Percentiles rank a stretch among this genome's conserved stretches.
Conservation (phyloP, 139 green algal species). For the Desmodesmus armatus region DNA sequence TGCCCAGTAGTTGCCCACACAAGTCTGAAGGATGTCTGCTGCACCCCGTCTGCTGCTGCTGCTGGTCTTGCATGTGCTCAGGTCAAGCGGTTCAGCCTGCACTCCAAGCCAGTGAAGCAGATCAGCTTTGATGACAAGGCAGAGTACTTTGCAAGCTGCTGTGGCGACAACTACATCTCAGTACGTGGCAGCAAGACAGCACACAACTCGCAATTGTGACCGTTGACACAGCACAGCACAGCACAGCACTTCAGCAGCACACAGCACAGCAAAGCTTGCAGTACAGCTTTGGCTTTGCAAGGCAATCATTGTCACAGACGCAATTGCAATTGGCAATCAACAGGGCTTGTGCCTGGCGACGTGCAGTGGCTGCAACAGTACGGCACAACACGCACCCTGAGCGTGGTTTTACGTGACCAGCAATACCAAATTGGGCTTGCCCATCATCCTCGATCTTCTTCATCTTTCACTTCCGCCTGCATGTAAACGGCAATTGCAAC, state of each 20-base stretch:
- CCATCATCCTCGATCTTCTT: no score
- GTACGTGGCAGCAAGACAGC: conserved; percentile 55
- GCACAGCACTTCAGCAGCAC: conserved; percentile 3
- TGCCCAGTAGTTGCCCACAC: background rate
- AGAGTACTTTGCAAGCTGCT: conserved; percentile 87
- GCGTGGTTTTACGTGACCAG: no score
- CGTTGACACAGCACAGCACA: background rate
- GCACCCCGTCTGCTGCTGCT: background rate
- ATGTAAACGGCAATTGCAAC: no score
- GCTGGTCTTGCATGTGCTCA: no score
- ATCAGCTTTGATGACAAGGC: conserved; percentile 83
- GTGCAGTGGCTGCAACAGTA: no score
- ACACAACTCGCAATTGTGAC: background rate
- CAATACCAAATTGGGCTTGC: no score
- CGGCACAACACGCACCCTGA: no score
- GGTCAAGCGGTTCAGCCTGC: conserved; percentile 68
- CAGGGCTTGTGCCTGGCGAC: no score
- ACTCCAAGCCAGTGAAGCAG: conserved; percentile 76
- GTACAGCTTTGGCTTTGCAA: background rate
- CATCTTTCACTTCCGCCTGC: no score
- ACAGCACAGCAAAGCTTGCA: background rate
- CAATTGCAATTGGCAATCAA: no score
- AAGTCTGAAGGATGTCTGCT: background rate
- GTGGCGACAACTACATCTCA: conserved; percentile 81
- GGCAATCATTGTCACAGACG: no score